Base-by-base conservation (phyloP, 768 basidiomycete species). In the Phlebiopsis flavidoalba region DNA sequence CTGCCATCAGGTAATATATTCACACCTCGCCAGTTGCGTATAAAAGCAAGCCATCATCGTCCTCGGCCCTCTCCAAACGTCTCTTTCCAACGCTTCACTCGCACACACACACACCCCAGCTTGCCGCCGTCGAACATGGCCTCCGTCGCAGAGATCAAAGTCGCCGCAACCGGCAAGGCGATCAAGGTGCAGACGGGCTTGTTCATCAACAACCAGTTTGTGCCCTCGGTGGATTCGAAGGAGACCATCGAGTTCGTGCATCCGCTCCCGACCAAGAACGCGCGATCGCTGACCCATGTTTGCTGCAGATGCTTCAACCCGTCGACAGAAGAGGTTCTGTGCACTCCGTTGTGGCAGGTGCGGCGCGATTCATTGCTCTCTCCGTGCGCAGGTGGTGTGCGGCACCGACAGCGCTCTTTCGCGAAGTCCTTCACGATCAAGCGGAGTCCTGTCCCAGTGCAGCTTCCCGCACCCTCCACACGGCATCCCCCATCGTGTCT, bases 181-280 rank as follows among this genome's bases (percentile, higher is more conserved):
- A 76, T 92, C 53, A 76, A 76, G 37, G 79, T 95, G 40, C 87
- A 87, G 10, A 92, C 90, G 7, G 93, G 93, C 17, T 80, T 96
- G 24, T 98, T 92, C 77, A 95, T 98, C 75, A 87, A 95, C 78
- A 93, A 92, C 71, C 82, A 93, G 69, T 95, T 93, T 67, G 88
- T 91, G 31, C 72, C 84, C n/a, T 91, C 89, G 6, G 79, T 80
- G 24, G 88, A 91, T 66, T 88, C 85, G 35, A 69, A 76, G 14
- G 87, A 89, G 59, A 71, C 79, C 48, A 83, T 93, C 69, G 70
- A 81, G 89, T 91, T 66, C 65, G 84, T 72, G 26, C 46, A 24
- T n/a, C 24, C 19, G 40, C 40, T 10, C 6, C 26, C 7, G 21
- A 12, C 51, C 26, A 50, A 58, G 43, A 54, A 64, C 70, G 69